Evolutionary conservation across 2,329 filamentous ascomycete species (phyloP), one percentile per base, ranked within the genome.

Genomic region (Colletotrichum kahawae): DNA sequence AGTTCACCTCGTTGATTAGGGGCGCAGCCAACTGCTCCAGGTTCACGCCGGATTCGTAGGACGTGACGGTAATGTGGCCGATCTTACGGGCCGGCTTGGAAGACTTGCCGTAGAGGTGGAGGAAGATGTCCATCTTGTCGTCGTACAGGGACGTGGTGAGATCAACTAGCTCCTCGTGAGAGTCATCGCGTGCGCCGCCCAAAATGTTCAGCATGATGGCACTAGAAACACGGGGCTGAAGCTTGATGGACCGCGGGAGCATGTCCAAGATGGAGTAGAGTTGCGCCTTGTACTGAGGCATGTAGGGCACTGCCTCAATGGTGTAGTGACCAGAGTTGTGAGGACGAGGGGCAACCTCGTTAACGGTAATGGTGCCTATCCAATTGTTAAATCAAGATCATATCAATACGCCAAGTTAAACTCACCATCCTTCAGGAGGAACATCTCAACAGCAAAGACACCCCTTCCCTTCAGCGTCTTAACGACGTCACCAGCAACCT

Each of bases 401-500:
- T 24, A 48, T 0, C 38, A 27, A 27, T 5, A 14, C 9, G 24
- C 16, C 27, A 8, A 21, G 21, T 27, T 59, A 24, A 66, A 78
- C 81, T 79, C 86, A 86, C 92, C 92, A 79, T 97, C 92, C 64
- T 92, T 86, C 13, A 96, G 90, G 5, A 98, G 85, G 85, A 99
- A 99, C 92, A 98, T 95, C 85, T 99, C 97, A 0, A 98, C 96
- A 1, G 96, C 97, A 84, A 98, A 99, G 36, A 98, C 95, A 77
- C 97, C 97, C 77, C 97, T 93, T 67, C 97, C 97, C 87, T 93
- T 92, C 70, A 99, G 93, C 67, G 92, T 93, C 56, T 91, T 90
- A 27, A 98, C 92, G 13, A 97, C 96, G 73, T 94, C 92, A 78
- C 92, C 91, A 1, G 96, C 97, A 0, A 98, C 88, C 56, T 92